Conservation (phyloP, 1,284 basidiomycete genomes). For the Inonotus hispidus region DNA sequence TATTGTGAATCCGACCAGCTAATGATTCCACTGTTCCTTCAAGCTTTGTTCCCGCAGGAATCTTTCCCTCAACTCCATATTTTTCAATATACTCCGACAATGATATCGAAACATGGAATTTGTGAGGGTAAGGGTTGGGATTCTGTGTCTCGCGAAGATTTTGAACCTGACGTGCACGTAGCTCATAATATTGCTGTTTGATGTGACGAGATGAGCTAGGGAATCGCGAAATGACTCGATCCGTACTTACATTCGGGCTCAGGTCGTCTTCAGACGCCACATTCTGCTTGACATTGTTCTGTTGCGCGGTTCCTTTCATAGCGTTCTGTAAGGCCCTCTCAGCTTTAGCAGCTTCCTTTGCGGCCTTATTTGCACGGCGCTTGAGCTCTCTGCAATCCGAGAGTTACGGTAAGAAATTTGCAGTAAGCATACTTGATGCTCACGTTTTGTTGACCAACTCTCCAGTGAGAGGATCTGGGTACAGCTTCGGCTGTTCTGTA, state of each 20-base stretch:
- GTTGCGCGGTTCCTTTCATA: conserved; percentile 25
- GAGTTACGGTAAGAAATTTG: conserved; percentile 1
- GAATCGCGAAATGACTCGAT: background rate
- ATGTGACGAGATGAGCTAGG: background rate
- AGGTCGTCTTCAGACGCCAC: conserved; percentile 67
- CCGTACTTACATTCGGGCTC: conserved; percentile 66
- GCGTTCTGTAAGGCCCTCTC: conserved; percentile 57
- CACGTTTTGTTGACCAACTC: conserved; percentile 95
- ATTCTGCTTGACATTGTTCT: conserved; percentile 32
- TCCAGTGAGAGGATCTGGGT: conserved; percentile 86
- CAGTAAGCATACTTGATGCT: background rate
- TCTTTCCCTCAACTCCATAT: conserved; percentile 72
- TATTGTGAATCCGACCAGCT: conserved; percentile 90
- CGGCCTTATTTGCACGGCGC: conserved; percentile 79
- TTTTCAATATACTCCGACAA: conserved; percentile 72
- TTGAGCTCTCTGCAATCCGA: conserved; percentile 77
- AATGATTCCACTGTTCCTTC: conserved; percentile 52
- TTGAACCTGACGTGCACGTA: conserved; percentile 84
- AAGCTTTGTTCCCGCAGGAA: conserved; percentile 58
- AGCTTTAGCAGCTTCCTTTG: conserved; percentile 85
- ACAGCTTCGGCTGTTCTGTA: conserved; percentile 46
- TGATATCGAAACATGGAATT: conserved; percentile 89
- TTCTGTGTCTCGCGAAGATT: conserved; percentile 80
- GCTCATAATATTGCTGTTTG: conserved; percentile 90
- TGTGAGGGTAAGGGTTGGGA: conserved; percentile 98